Percentiles rank a stretch among this genome's conserved stretches.
These are phyloP conservation scores for Mortierella sp. DNA, from an alignment of 371 early-diverging fungal species.

Conservation along the genomic window DNA sequence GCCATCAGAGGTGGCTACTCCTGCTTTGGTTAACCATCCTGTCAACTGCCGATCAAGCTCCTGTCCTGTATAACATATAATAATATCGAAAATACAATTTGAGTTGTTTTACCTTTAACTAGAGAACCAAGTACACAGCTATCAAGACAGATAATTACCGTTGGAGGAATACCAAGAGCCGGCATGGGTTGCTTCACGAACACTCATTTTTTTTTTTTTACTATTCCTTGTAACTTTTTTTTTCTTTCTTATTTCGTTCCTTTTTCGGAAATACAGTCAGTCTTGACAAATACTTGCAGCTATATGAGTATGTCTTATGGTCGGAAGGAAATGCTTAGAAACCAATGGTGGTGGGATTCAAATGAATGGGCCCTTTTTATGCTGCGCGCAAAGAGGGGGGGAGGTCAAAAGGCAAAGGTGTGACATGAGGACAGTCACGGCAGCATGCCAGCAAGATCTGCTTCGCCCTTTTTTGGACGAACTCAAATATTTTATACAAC, in stretches of 20 bases:
- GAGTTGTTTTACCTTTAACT: neutral
- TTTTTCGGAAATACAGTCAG: too few relatives aligned
- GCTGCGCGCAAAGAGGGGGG: neutral
- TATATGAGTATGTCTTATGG: too few relatives aligned
- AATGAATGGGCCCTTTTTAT: too few relatives aligned
- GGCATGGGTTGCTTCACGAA: conserved; percentile 35
- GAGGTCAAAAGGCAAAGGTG: neutral
- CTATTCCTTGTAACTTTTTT: neutral
- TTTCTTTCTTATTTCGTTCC: neutral
- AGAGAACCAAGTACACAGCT: neutral
- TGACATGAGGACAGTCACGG: too few relatives aligned
- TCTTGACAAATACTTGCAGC: too few relatives aligned
- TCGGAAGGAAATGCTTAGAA: too few relatives aligned
- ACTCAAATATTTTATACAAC: neutral
- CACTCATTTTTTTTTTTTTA: conserved; percentile 25
- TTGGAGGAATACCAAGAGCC: conserved; percentile 49
- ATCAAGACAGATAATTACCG: conserved; percentile 10
- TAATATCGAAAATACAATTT: neutral
- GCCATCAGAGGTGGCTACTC: conserved; percentile 49
- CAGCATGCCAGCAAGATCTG: neutral
- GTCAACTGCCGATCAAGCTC: conserved; percentile 61
- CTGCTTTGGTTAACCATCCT: conserved; percentile 66
- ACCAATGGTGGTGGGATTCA: too few relatives aligned
- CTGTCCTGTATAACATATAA: conserved; percentile 5
- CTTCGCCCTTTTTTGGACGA: conserved; percentile 5